Evolutionary conservation across 2,329 filamentous ascomycete species (phyloP), one percentile per base, ranked within the genome.

Genomic region (Trichoderma lentiforme): DNA sequence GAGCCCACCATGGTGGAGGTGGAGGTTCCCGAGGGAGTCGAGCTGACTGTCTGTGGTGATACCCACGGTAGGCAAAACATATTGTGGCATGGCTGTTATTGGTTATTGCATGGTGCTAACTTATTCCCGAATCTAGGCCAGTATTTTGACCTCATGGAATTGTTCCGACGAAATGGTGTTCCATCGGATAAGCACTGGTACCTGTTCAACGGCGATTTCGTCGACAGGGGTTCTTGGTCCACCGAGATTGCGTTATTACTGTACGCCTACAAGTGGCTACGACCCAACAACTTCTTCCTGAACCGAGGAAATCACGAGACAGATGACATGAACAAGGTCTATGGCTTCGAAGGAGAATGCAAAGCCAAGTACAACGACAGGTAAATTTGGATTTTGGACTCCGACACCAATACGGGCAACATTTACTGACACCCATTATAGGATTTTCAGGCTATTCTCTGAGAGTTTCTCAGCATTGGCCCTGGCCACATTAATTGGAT

Each of bases 281-380:
- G 93, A 70, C 96, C 96, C 8, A 89, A 90, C 57, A 90, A 87
- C 70, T 95, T 99, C 87, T 98, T 97, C 89, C 86, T 99, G 75
- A 99, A 99, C 86, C 91, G 96, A 74, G 96, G 96, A 76, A 99
- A 99, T 83, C 96, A 99, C 83, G 96, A 99, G 84, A 98, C 96
- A 63, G 95, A 98, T 80, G 95, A 98, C 82, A 99, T 99, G 96
- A 99, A 99, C 86, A 91, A 94, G 76, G 95, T 96, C 69, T 99
- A 99, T 80, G 96, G 96, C 21, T 99, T 99, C 78, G 96, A 99
- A 82, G 96, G 96, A 79, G 96, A 99, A 82, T 98, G 96, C 86
- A 96, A 95, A 82, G 93, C 94, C 77, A 99, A 99, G 84, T 99
- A 99, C 83, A 98, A 93, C 81, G 96, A 97, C 83, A 91, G 85